These are phyloP conservation scores for Viola odorata DNA, from an alignment of 345 rosid genomes.

Conservation along the genomic window DNA sequence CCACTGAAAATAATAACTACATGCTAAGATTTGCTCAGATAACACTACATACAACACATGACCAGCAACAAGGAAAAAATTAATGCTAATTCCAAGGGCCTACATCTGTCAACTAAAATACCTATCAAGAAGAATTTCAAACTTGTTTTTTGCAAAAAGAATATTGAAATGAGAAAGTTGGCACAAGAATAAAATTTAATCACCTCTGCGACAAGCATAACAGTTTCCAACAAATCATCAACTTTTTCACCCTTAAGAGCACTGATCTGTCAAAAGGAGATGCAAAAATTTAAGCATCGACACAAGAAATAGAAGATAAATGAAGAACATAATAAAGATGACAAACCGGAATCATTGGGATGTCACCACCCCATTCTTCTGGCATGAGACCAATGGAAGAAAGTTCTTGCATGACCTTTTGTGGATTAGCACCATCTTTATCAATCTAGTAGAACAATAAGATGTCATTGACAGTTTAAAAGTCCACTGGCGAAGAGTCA, in stretches of 20 bases:
- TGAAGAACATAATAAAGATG: slow-evolving; percentile 10
- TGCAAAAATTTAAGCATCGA: slow-evolving; percentile 20
- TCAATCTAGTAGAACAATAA: slow-evolving; percentile 58
- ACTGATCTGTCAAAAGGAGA: slow-evolving; percentile 64
- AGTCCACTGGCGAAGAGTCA: slow-evolving; percentile 5
- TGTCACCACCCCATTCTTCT: slow-evolving; percentile 97
- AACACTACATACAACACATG: too few species aligned
- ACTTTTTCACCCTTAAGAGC: slow-evolving; percentile 87
- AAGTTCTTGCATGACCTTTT: slow-evolving; percentile 97
- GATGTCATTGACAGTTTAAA: slow-evolving; percentile 11
- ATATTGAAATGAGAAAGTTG: slow-evolving; percentile 7
- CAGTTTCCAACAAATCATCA: slow-evolving; percentile 84
- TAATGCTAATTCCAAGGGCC: too few species aligned
- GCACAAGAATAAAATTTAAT: slow-evolving; percentile 8
- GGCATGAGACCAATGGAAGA: slow-evolving; percentile 95
- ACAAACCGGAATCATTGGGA: slow-evolving; percentile 91
- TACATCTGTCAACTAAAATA: too few species aligned
- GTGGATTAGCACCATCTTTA: slow-evolving; percentile 95
- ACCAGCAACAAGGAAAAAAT: too few species aligned
- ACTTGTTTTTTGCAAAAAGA: slow-evolving; percentile 4
- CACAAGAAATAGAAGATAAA: slow-evolving; percentile 18
- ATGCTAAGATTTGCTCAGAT: too few species aligned
- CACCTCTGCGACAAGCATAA: slow-evolving; percentile 99
- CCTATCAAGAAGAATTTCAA: too few species aligned
- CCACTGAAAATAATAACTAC: too few species aligned